Conservation (phyloP, 2,329 filamentous ascomycete genomes). For the Mycosphaerella sp. region DNA sequence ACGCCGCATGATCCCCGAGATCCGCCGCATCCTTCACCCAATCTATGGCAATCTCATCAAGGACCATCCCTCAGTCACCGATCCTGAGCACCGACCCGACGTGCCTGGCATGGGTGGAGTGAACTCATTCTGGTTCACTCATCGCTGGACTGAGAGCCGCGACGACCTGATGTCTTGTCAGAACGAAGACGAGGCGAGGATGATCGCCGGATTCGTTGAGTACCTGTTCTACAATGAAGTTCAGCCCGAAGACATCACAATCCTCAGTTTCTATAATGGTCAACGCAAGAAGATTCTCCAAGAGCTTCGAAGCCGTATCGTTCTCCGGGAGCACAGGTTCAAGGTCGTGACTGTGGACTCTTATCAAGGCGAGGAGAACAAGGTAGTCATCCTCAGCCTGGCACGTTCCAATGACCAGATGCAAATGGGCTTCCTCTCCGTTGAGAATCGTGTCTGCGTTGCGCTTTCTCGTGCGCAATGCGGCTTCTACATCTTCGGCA, state of each 20-base stretch:
- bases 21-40: slow-evolving; percentile 54
- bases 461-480: slow-evolving; percentile 64
- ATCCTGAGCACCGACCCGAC: slow-evolving; percentile 41
- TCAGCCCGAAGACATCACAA: slow-evolving; percentile 57
- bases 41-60: slow-evolving; percentile 54
- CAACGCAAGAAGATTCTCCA: slow-evolving; percentile 62
- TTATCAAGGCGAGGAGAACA: slow-evolving; percentile 88
- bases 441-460: slow-evolving; percentile 58
- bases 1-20: slow-evolving; percentile 65
- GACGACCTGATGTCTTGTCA: slow-evolving; percentile 60
- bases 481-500: slow-evolving; percentile 82
- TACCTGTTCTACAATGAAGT: slow-evolving; percentile 67
- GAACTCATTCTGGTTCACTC: slow-evolving; percentile 58
- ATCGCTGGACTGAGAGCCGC: slow-evolving; percentile 58
- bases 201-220: slow-evolving; percentile 66
- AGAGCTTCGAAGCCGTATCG: slow-evolving; percentile 35
- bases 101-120: slow-evolving; percentile 58
- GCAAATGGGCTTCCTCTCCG: slow-evolving; percentile 67
- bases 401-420: slow-evolving; percentile 60
- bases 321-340: slow-evolving; percentile 35
- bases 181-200: slow-evolving; percentile 67
- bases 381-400: slow-evolving; percentile 71
- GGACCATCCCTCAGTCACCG: slow-evolving; percentile 53
- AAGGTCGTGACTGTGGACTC: slow-evolving; percentile 75
- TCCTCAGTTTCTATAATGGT: slow-evolving; percentile 83